Evolutionary conservation across 1,284 basidiomycete genomes (phyloP).

Genomic region (Fomes fomentarius): DNA sequence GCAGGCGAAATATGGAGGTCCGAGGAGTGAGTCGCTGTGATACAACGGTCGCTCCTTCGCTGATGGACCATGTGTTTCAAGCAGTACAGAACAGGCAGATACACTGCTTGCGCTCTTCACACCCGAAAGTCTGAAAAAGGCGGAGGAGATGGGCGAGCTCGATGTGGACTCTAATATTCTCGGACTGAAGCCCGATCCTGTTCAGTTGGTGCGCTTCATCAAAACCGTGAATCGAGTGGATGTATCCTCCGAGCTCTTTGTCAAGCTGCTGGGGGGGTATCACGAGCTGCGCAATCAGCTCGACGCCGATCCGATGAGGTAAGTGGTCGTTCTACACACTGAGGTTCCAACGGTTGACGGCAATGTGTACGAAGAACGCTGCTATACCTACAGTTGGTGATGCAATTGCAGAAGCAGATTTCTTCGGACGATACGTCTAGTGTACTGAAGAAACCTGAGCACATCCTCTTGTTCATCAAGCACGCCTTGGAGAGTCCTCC

Average conservation of each 20-base stretch:
- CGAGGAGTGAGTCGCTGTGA: conserved; percentile 39
- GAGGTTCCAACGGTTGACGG: no score
- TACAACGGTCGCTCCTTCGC: background rate
- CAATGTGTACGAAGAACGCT: conserved; percentile 43
- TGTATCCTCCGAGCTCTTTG: conserved; percentile 72
- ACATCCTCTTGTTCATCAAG: conserved; percentile 80
- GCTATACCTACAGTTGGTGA: conserved; percentile 74
- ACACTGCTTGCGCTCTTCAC: conserved; percentile 49
- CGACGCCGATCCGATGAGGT: conserved; percentile 62
- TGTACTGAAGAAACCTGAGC: conserved; percentile 71
- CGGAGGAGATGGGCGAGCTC: conserved; percentile 45
- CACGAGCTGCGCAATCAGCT: conserved; percentile 47
- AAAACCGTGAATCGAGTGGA: conserved; percentile 69
- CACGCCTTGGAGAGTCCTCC: conserved; percentile 55
- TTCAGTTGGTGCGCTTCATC: conserved; percentile 65
- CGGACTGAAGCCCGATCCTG: conserved; percentile 74
- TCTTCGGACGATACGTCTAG: conserved; percentile 56
- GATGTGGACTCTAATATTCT: conserved; percentile 61
- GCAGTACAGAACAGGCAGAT: conserved; percentile 21
- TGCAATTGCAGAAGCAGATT: conserved; percentile 76
- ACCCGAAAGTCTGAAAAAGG: conserved; percentile 47
- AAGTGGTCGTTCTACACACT: no score
- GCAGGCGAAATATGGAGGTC: conserved; percentile 51
- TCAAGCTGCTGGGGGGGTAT: conserved; percentile 74
- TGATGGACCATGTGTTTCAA: background rate